phyloP scores from a whole-genome alignment of 352 stramenopile genomes.

The Phytophthora kernoviae region DNA sequence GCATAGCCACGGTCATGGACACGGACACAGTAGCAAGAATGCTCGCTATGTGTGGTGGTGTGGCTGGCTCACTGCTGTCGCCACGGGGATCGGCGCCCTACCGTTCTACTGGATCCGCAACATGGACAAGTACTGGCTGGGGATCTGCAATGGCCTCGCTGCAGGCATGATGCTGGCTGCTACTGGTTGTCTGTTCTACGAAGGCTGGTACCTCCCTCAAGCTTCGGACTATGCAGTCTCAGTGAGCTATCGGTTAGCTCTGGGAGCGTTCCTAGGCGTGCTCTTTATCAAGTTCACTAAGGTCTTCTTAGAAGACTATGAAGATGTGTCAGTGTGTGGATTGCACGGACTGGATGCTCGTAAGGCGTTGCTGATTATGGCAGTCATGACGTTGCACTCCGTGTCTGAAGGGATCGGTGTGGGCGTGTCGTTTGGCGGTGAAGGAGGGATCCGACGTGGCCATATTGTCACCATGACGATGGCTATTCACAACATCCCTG shows the following conservation, averaged over 20 bases:
- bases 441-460: constrained; percentile 92
- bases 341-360: constrained; percentile 84
- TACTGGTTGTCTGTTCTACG: constrained; percentile 94
- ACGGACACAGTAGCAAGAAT: constrained; percentile 51
- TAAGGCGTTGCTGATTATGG: constrained; percentile 97
- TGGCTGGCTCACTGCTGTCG: constrained; percentile 97
- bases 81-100: constrained; percentile 94
- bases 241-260: constrained; percentile 77
- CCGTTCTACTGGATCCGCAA: constrained; percentile 95
- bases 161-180: constrained; percentile 99
- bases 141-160: constrained; percentile 94
- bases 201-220: constrained; percentile 89
- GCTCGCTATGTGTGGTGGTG: constrained; percentile 96
- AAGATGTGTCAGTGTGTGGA: constrained; percentile 92
- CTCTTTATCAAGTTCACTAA: constrained; percentile 97
- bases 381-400: constrained; percentile 98
- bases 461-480: constrained; percentile 98
- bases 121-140: constrained; percentile 94
- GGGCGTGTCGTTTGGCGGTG: constrained; percentile 96
- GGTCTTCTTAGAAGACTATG: constrained; percentile 94
- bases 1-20: constrained; percentile 29
- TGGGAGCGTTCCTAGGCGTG: constrained; percentile 93
- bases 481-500: constrained; percentile 98
- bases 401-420: constrained; percentile 98
- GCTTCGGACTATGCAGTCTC: constrained; percentile 70